Base-by-base conservation (phyloP, 2,329 filamentous ascomycete genomes). In the Biscogniauxia mediterranea region DNA sequence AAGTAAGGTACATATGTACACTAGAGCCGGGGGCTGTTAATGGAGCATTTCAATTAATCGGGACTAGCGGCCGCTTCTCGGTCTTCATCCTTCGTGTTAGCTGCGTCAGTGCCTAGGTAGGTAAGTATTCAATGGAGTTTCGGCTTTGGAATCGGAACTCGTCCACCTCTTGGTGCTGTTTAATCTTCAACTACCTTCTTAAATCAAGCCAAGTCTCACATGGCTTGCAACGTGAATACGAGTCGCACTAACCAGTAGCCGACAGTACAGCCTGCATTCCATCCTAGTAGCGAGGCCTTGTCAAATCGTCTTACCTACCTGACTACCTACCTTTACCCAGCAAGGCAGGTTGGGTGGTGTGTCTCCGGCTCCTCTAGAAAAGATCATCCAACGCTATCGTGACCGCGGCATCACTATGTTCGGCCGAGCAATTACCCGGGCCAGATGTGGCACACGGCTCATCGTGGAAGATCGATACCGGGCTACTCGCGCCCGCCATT, bases 41-140 rank as follows among this genome's bases (percentile, higher is more conserved):
- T 50, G 56, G 25, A 25, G 19, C 13, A 52, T 32, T 50, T 20
- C 56, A 60, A 54, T 60, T 53, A 42, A 58, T 62, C 46, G 59
- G 61, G 57, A 54, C 61, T 66, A 63, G 64, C 61, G 62, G 62
- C 64, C 62, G 64, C 28, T 64, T 58, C 58, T 65, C 61, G 62
- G 58, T 61, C 17, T n/a, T 55, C 19, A 50, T 57, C 32, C 9
- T 54, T 19, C 32, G 11, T 25, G 21, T 56, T 56, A 5, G 15
- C 13, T n/a, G 13, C 17, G 15, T 3, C 28, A 17, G n/a, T 38
- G 15, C 19, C 52, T 20, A 53, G 21, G 19, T 28, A 52, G n/a
- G n/a, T n/a, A n/a, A n/a, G n/a, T n/a, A 46, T 11, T 46, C 2
- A 32, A 26, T 46, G 7, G 13, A 5, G 15, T 15, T 46, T 46